Base-by-base conservation (phyloP, 352 stramenopile species). In the Phytophthora brassicae region DNA sequence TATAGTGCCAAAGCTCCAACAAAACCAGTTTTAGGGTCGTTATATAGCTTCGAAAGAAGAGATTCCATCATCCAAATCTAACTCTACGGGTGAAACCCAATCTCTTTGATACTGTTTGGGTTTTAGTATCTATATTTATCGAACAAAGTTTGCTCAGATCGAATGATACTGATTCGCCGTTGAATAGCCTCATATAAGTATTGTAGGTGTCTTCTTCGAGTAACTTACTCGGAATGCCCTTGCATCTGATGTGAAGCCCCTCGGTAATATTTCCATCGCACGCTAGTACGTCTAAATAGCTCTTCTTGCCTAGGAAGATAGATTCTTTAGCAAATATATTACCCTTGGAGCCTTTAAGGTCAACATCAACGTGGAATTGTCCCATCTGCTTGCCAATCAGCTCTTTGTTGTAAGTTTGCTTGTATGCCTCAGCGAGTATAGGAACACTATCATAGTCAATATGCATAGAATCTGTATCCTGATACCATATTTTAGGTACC, bases 291-390 rank as follows among this genome's bases (percentile, higher is more conserved):
- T 33, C 51, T n/a, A 59, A 9, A 24, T 59, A 59, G 39, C 26
- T 59, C 24, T 59, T 59, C 28, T 59, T 59, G 0, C 39, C 51
- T 20, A 59, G 24, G 9, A 59, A 51, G 2, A 45, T 45, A 0
- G n/a, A 23, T 28, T 59, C 38, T 13, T 50, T 26, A 8, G 51
- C 51, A 26, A 28, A 59, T 19, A 59, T 51, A 16, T 51, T 35
- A 16, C 51, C 51, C 16, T 44, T 24, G 2, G 26, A 51, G 4
- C 28, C 39, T 20, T 59, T 35, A n/a, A 59, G 41, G 4, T 43
- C 12, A 28, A 59, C 50, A 51, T 59, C 51, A 26, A 35, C 28
- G 12, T 59, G 51, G 17, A 59, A 59, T 23, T 59, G 38, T 3
- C 51, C 39, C 39, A 59, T 50, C 2, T 51, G n/a, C 41, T 59